Conservation (phyloP, 306 rosid genomes). For the Astragalus membranaceus region DNA sequence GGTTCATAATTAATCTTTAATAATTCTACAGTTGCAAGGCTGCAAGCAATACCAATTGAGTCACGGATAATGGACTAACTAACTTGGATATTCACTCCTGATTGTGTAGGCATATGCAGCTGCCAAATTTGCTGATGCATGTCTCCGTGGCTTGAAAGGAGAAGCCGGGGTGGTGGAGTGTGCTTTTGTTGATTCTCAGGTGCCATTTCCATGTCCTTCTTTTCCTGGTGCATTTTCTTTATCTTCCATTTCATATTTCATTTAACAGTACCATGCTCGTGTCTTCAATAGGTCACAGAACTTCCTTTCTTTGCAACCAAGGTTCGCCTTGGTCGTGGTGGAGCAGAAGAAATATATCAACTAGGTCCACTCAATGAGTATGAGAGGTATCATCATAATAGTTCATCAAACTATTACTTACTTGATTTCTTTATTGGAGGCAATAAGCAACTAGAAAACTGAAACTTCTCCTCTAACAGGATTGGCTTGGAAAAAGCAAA, state of each 20-base stretch:
- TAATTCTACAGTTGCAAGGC: not conserved
- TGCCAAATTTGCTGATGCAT: slow-evolving; percentile 73
- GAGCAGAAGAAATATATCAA: slow-evolving; percentile 70
- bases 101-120: slow-evolving; percentile 85
- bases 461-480: slow-evolving; percentile 29
- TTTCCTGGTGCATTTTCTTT: not conserved
- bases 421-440: slow-evolving; percentile 6
- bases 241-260: not conserved
- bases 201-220: not conserved
- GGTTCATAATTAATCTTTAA: slow-evolving; percentile 35
- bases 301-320: slow-evolving; percentile 88
- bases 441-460: not conserved
- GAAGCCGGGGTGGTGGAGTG: slow-evolving; percentile 75
- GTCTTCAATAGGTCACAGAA: slow-evolving; percentile 64
- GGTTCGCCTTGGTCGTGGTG: slow-evolving; percentile 76
- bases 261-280: not conserved
- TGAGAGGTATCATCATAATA: slow-evolving; percentile 48
- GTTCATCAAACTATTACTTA: not conserved
- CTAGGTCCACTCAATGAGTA: slow-evolving; percentile 81
- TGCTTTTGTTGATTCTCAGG: slow-evolving; percentile 78
- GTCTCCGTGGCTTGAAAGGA: slow-evolving; percentile 83
- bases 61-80: not conserved
- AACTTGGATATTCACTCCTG: not conserved
- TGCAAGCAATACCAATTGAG: not conserved
- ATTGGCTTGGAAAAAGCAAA: slow-evolving; percentile 69